Base-by-base conservation (phyloP, 306 rosid species). In the Amphicarpaea edgeworthii region DNA sequence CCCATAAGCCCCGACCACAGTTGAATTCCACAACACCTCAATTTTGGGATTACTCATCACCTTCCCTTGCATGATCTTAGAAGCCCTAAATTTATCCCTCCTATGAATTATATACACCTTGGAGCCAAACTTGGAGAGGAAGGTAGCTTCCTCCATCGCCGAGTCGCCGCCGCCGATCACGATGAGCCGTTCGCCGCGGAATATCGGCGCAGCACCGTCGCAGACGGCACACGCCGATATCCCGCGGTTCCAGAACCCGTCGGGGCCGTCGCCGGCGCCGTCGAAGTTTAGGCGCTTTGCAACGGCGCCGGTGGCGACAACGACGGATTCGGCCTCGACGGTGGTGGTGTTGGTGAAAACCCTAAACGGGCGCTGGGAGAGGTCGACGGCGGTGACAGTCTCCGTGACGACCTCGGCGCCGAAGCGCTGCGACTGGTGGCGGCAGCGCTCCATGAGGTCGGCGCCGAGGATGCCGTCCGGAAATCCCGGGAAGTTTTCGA, bases 111-210 rank as follows among this genome's bases (percentile, higher is more conserved):
- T 85, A 63, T 86, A 85, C 24, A 95, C 97, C 37, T 86, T 86
- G n/a, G 92, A 88, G 20, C 92, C 96, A 46, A 81, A 95, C 76
- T 90, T 95, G 16, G 96, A 87, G 21, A 95, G 88, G 72, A 90
- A 95, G 19, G 49, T 85, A 0, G 97, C 97, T 82, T 95, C 98
- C 79, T 92, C 98, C 97, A 90, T 92, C 8, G 98, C 93, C 4
- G 97, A 87, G 58, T 95, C 97, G 0, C 98, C 97, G 0, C 98
- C 98, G 0, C 98, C 96, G 2, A 95, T 81, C 32, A 95, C 96
- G 1, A 78, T 96, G 50, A 95, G 46, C 0, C 92, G 96, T 77
- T 70, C 80, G 65, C 78, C 65, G 46, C 93, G 84, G 65, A 94
- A 92, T 57, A 92, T 83, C 0, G 97, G 98, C 1, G 92, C 93